Conservation (phyloP, 176 grass and related monocot genomes). For the Leersia perrieri region DNA sequence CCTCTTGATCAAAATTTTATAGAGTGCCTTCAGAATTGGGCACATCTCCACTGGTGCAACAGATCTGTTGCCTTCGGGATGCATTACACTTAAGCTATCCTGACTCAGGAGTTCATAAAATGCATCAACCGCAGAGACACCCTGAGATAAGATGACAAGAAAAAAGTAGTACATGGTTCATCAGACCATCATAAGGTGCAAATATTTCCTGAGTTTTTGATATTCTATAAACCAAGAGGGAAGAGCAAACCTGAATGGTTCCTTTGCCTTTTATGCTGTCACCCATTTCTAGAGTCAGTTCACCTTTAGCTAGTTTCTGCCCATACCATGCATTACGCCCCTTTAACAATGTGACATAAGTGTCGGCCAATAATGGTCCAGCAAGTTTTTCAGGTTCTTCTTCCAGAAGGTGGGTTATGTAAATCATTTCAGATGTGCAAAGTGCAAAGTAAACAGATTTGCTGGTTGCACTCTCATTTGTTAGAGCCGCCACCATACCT, state of each 20-base stretch:
- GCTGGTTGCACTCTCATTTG: conserved; percentile 97
- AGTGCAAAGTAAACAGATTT: conserved; percentile 97
- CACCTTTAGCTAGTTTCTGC: conserved; percentile 87
- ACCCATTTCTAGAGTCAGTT: conserved; percentile 90
- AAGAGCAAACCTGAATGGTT: conserved; percentile 82
- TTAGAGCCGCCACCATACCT: conserved; percentile 96
- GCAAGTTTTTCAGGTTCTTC: conserved; percentile 98
- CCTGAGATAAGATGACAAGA: conserved; percentile 56
- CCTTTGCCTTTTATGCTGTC: conserved; percentile 99
- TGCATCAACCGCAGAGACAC: conserved; percentile 90
- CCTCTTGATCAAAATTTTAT: conserved; percentile 98
- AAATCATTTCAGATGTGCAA: conserved; percentile 99
- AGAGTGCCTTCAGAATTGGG: conserved; percentile 89
- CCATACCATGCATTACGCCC: conserved; percentile 98
- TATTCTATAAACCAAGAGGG: conserved; percentile 23
- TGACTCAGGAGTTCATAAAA: conserved; percentile 98
- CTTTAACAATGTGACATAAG: conserved; percentile 94
- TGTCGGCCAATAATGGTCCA: conserved; percentile 89
- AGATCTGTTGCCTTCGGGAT: conserved; percentile 82
- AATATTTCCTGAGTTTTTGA: not conserved
- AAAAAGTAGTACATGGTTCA: conserved; percentile 6
- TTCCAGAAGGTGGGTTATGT: conserved; percentile 92
- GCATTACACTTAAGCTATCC: conserved; percentile 84
- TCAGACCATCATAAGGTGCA: not conserved
- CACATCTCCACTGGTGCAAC: conserved; percentile 93